A percentile compares a stretch with the other conserved stretches of the same genome.
Conservation (phyloP, 2,329 filamentous ascomycete species). For the Fusarium clavum region DNA sequence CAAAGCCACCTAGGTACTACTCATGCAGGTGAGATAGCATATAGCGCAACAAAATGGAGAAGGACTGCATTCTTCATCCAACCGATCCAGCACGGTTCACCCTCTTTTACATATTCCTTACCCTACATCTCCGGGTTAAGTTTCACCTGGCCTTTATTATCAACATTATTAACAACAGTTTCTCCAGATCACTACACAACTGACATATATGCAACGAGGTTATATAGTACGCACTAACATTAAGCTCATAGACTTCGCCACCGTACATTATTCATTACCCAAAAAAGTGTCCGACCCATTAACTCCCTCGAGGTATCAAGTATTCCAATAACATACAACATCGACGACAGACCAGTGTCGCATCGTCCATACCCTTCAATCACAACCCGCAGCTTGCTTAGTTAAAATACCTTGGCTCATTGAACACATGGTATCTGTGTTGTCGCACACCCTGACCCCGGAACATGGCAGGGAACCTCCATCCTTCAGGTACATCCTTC, state of each 20-base stretch:
- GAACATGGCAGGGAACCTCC: conserved; percentile 87
- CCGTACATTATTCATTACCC: conserved; percentile 38
- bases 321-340: conserved; percentile 2
- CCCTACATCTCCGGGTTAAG: not conserved
- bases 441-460: conserved; percentile 86
- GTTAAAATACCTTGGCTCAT: conserved; percentile 82
- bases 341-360: conserved; percentile 8
- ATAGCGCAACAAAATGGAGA: not conserved
- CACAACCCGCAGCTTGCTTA: conserved; percentile 6
- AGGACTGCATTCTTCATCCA: no score
- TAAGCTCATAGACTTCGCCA: conserved; percentile 28
- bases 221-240: conserved; percentile 27
- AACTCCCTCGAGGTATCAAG: conserved; percentile 17
- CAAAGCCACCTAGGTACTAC: no score
- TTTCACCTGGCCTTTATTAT: not conserved
- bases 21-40: not conserved
- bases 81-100: not conserved
- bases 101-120: not conserved
- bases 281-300: conserved; percentile 13
- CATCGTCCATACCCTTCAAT: conserved; percentile 7
- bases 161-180: not conserved
- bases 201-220: not conserved
- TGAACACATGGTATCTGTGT: conserved; percentile 94
- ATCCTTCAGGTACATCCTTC: conserved; percentile 77
- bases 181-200: not conserved